phyloP scores from a whole-genome alignment of 192 early-diverging fungal species.

The Backusella westeae region DNA sequence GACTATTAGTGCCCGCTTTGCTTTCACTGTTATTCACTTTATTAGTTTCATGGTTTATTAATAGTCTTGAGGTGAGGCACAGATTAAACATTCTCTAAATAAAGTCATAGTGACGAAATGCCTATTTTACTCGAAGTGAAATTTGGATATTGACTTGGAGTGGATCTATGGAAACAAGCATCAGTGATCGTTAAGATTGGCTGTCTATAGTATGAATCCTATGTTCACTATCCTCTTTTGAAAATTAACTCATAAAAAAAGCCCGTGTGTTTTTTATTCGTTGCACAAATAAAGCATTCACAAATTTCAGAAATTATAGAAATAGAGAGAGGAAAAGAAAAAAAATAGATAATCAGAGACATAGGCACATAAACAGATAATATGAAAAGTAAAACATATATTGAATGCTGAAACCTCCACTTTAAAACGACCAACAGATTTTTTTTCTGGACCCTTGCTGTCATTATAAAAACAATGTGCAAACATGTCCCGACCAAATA shows the following conservation, averaged over 20 bases:
- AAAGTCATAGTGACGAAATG: background rate
- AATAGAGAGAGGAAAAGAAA: background rate
- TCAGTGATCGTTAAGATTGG: background rate
- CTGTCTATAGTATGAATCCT: background rate
- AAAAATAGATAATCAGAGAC: background rate
- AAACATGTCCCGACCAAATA: slow-evolving; percentile 2
- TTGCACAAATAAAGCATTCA: slow-evolving; percentile 1
- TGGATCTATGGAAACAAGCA: background rate
- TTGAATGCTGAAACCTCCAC: background rate
- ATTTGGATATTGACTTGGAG: background rate
- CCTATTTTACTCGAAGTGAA: background rate
- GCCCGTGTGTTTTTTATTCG: slow-evolving; percentile 6
- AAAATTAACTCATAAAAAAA: background rate
- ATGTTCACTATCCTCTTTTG: background rate
- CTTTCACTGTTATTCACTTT: background rate
- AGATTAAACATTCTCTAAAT: background rate
- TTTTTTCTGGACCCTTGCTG: background rate
- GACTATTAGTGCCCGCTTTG: background rate
- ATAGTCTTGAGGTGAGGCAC: background rate
- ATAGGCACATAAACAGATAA: background rate
- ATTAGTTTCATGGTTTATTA: background rate
- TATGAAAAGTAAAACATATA: background rate
- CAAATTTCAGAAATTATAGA: background rate
- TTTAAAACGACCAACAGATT: background rate
- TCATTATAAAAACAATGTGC: background rate